Evolutionary conservation across 495 filamentous ascomycete species (phyloP).

Genomic region (Hypoxylon fragiforme): DNA sequence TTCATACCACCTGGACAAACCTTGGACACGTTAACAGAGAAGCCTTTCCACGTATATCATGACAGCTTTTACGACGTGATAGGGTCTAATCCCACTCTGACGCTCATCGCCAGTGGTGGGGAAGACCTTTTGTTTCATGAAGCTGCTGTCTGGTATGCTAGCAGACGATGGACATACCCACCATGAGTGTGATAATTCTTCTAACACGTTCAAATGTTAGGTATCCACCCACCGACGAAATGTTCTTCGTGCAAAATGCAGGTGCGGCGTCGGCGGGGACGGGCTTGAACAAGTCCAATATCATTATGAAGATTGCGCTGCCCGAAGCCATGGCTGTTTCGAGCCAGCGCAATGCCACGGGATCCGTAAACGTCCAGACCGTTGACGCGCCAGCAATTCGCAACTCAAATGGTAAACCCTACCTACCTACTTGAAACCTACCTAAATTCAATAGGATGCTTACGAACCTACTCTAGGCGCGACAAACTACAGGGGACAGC

Average conservation of each 20-base stretch:
- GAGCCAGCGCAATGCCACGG: conserved; percentile 44
- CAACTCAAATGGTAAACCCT: conserved; percentile 52
- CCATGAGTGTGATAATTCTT: background rate
- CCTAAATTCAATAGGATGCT: background rate
- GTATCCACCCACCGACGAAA: conserved; percentile 50
- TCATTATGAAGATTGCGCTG: conserved; percentile 55
- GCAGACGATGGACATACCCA: background rate
- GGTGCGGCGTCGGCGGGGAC: conserved; percentile 50
- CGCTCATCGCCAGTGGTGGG: conserved; percentile 44
- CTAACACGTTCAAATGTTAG: conserved; percentile 17
- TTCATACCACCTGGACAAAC: conserved; percentile 44
- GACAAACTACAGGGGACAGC: conserved; percentile 50
- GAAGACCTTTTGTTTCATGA: conserved; percentile 55
- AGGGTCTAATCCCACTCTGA: conserved; percentile 48
- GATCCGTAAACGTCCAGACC: conserved; percentile 43
- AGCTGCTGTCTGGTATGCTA: conserved; percentile 53
- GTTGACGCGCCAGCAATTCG: conserved; percentile 45
- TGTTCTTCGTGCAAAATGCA: conserved; percentile 58
- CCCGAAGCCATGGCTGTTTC: conserved; percentile 44
- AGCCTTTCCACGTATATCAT: conserved; percentile 53
- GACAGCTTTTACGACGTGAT: conserved; percentile 49
- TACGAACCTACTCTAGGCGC: conserved; percentile 40
- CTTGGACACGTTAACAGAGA: conserved; percentile 34
- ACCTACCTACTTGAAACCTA: no score
- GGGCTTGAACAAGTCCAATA: conserved; percentile 54